A percentile compares a stretch with the other conserved stretches of the same genome.
Evolutionary conservation across 495 filamentous ascomycete genomes (phyloP).

Genomic region (Xylaria flabelliformis): DNA sequence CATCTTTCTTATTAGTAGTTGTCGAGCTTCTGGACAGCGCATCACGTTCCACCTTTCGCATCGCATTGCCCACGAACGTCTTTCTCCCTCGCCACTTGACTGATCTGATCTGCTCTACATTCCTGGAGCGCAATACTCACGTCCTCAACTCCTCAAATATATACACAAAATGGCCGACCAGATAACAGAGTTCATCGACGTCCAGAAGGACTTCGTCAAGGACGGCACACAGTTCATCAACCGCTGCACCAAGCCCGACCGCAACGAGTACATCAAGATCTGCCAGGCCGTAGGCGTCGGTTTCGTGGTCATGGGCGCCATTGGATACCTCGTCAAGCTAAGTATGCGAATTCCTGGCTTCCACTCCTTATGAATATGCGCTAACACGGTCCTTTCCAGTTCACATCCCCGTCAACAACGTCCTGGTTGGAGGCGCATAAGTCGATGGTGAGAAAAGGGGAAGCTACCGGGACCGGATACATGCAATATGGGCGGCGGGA

Average conservation of each 20-base stretch:
- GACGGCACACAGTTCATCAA: conserved; percentile 82
- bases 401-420: conserved; percentile 51
- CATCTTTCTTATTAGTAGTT: conserved; percentile 23
- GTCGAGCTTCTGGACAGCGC: conserved; percentile 21
- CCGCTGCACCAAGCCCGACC: conserved; percentile 86
- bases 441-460: background rate
- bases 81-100: too few relatives aligned
- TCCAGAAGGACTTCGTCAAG: conserved; percentile 79
- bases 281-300: conserved; percentile 94
- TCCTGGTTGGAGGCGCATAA: conserved; percentile 55
- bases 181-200: conserved; percentile 75
- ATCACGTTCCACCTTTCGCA: conserved; percentile 5
- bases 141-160: background rate
- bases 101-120: too few relatives aligned
- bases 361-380: background rate
- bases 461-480: background rate
- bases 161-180: conserved; percentile 68
- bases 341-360: conserved; percentile 58
- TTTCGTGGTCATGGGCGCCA: conserved; percentile 66
- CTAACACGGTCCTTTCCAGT: conserved; percentile 24
- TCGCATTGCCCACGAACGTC: conserved; percentile 15
- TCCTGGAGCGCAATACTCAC: background rate
- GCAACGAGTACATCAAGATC: conserved; percentile 91
- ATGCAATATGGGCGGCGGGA: background rate
- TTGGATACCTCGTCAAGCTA: conserved; percentile 94